These are phyloP conservation scores for Priceomyces haplophilus DNA, from an alignment of 805 yeast genomes.

Conservation along the genomic window DNA sequence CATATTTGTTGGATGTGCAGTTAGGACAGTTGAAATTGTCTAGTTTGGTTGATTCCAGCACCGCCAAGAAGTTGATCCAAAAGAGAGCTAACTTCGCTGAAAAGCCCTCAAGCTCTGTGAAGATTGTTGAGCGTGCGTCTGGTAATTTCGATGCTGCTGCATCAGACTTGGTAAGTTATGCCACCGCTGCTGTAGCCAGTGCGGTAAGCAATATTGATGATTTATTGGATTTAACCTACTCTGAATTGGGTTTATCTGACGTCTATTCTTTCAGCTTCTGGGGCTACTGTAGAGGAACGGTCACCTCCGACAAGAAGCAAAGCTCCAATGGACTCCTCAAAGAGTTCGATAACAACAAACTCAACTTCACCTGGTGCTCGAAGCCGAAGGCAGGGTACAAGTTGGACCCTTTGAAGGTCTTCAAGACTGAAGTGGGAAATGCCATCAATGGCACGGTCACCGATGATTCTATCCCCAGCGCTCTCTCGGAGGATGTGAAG, in stretches of 20 bases:
- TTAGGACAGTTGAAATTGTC: slow-evolving; percentile 31
- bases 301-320: slow-evolving; percentile 6
- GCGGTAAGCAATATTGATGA: background rate
- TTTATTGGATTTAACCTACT: slow-evolving; percentile 15
- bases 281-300: slow-evolving; percentile 42
- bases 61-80: slow-evolving; percentile 6
- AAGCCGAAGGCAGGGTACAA: slow-evolving; percentile 52
- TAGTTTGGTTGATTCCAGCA: slow-evolving; percentile 21
- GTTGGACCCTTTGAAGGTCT: slow-evolving; percentile 48
- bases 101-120: background rate
- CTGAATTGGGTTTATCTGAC: slow-evolving; percentile 39
- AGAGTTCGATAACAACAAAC: slow-evolving; percentile 26
- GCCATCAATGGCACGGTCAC: slow-evolving; percentile 21
- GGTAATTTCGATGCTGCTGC: slow-evolving; percentile 1
- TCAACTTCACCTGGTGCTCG: slow-evolving; percentile 49
- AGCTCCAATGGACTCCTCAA: slow-evolving; percentile 9
- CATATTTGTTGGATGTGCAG: slow-evolving; percentile 37
- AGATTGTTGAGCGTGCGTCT: background rate
- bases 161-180: background rate
- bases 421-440: slow-evolving; percentile 31
- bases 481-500: slow-evolving; percentile 11
- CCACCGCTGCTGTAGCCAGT: background rate
- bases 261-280: slow-evolving; percentile 39
- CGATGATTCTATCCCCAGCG: slow-evolving; percentile 19
- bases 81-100: background rate